These are phyloP conservation scores for Trichoderma oligosporum DNA, from an alignment of 2,329 filamentous ascomycete genomes.

Conservation along the genomic window DNA sequence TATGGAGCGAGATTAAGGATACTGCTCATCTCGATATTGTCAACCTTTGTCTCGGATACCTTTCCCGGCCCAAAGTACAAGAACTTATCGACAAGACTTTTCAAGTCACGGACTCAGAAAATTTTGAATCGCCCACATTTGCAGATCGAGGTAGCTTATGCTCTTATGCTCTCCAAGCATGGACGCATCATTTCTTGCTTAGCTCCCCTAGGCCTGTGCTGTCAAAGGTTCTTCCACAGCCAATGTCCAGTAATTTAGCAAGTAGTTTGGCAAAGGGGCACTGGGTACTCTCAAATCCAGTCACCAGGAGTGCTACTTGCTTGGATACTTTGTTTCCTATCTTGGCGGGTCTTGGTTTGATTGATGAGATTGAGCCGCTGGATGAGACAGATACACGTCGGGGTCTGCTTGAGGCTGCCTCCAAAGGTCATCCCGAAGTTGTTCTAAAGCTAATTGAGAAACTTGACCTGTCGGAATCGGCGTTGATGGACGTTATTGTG, in stretches of 20 bases:
- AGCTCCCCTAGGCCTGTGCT: conserved; percentile 7
- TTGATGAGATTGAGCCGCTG: not conserved
- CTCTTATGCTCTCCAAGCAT: conserved; percentile 20
- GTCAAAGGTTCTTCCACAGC: not conserved
- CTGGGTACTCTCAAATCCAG: conserved; percentile 19
- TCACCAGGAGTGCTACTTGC: conserved; percentile 12
- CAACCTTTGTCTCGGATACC: conserved; percentile 14
- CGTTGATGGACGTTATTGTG: conserved; percentile 11
- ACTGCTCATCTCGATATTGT: conserved; percentile 17
- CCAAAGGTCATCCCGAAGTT: conserved; percentile 11
- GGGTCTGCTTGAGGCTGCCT: conserved; percentile 19
- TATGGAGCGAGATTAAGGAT: conserved; percentile 12
- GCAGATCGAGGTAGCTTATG: conserved; percentile 11
- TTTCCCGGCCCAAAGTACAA: conserved; percentile 17
- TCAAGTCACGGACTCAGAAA: not conserved
- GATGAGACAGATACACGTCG: conserved; percentile 14
- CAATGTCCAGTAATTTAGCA: not conserved
- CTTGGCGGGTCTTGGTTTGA: conserved; percentile 13
- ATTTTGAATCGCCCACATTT: conserved; percentile 13
- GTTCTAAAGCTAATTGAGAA: conserved; percentile 3
- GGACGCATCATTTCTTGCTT: conserved; percentile 17
- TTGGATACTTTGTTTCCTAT: conserved; percentile 17
- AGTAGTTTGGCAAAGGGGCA: conserved; percentile 16
- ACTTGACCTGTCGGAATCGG: not conserved
- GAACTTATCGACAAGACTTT: conserved; percentile 12